Conservation (phyloP, 352 stramenopile genomes). For the Plasmopara halstedii region DNA sequence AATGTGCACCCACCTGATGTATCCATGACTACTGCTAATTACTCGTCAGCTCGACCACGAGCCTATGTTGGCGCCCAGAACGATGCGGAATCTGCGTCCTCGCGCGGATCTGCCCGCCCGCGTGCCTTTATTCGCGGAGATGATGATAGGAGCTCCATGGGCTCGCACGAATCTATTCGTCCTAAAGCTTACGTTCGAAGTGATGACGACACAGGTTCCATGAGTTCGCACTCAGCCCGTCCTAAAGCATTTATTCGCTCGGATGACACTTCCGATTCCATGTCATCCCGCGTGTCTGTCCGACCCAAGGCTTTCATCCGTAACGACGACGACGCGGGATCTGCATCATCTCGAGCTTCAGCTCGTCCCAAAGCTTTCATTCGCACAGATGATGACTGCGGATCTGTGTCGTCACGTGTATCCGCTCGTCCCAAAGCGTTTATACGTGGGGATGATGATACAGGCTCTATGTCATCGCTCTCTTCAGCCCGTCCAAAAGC, state of each 20-base stretch:
- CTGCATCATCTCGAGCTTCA: conserved; percentile 14
- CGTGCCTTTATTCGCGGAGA: conserved; percentile 22
- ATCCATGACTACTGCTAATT: conserved; percentile 16
- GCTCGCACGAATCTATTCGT: conserved; percentile 14
- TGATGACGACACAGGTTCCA: conserved; percentile 23
- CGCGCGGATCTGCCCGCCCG: conserved; percentile 18
- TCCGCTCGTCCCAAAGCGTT: conserved; percentile 23
- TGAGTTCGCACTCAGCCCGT: conserved; percentile 20
- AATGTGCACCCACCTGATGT: conserved; percentile 38
- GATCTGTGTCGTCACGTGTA: conserved; percentile 17
- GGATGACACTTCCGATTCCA: conserved; percentile 17
- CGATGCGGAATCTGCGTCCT: conserved; percentile 18
- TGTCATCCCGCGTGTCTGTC: conserved; percentile 15
- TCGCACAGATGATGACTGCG: conserved; percentile 24
- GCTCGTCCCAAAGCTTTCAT: conserved; percentile 23
- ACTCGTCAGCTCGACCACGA: conserved; percentile 13
- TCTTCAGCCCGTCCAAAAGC: conserved; percentile 17
- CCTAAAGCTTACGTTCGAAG: conserved; percentile 15
- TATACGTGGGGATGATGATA: conserved; percentile 24
- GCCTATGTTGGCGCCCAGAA: conserved; percentile 24
- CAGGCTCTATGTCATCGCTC: conserved; percentile 19
- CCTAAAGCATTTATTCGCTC: conserved; percentile 7
- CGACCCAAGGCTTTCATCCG: conserved; percentile 25
- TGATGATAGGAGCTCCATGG: conserved; percentile 27
- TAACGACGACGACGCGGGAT: conserved; percentile 23